These are phyloP conservation scores for Solanum bulbocastanum DNA, from an alignment of 257 asterid species.

Conservation along the genomic window DNA sequence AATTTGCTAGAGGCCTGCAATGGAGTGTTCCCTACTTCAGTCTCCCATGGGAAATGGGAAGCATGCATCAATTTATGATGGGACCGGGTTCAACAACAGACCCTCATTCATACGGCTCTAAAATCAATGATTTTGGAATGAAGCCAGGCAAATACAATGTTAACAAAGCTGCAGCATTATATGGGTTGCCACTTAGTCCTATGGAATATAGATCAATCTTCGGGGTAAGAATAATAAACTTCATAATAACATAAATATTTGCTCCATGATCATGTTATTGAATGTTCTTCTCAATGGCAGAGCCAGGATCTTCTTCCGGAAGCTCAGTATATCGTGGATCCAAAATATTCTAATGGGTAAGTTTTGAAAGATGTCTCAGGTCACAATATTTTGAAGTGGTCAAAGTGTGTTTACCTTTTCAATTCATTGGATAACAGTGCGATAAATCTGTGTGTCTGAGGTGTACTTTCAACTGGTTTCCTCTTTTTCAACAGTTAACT, in stretches of 20 bases:
- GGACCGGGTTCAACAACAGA: conserved; percentile 47
- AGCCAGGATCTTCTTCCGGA: conserved; percentile 51
- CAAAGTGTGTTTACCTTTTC: background rate
- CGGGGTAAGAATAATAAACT: conserved; percentile 35
- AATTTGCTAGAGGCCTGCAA: conserved; percentile 66
- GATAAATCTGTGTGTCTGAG: background rate
- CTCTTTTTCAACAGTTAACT: background rate
- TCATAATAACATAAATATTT: background rate
- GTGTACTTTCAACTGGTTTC: background rate
- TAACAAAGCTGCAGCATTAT: conserved; percentile 26
- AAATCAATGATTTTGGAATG: conserved; percentile 23
- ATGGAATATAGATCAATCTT: conserved; percentile 67
- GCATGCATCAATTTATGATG: conserved; percentile 22
- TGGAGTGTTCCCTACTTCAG: conserved; percentile 89
- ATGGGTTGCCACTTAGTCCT: conserved; percentile 68
- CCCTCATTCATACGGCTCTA: conserved; percentile 23
- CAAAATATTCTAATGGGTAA: conserved; percentile 73
- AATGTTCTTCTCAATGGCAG: conserved; percentile 33
- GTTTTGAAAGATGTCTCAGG: background rate
- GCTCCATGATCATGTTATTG: conserved; percentile 3
- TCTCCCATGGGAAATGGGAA: conserved; percentile 77
- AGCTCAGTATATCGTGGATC: conserved; percentile 67
- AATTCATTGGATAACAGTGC: background rate
- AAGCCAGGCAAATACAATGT: conserved; percentile 25
- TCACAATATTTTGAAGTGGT: background rate